Conservation (phyloP, 352 stramenopile genomes). For the Thalassiosira sp. region DNA sequence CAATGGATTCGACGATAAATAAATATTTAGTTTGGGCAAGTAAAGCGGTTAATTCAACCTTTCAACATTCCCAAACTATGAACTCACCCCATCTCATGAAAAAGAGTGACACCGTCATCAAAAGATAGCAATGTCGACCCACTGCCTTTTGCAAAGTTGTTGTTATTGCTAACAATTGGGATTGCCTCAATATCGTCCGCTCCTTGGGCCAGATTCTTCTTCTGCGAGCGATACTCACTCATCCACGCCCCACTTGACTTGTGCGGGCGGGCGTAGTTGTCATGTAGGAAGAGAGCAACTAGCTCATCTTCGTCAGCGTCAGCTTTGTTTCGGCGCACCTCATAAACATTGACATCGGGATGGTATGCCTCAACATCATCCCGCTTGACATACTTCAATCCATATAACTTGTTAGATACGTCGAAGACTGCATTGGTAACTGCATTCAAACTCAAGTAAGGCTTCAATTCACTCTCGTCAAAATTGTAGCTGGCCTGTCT, state of each 20-base stretch:
- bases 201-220: slow-evolving; percentile 59
- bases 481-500: slow-evolving; percentile 77
- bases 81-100: slow-evolving; percentile 74
- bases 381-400: slow-evolving; percentile 69
- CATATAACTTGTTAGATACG: slow-evolving; percentile 80
- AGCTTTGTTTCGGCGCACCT: slow-evolving; percentile 63
- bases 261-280: slow-evolving; percentile 76
- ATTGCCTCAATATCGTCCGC: slow-evolving; percentile 59
- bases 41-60: too few relatives aligned
- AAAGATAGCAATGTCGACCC: slow-evolving; percentile 71
- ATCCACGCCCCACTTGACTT: slow-evolving; percentile 79
- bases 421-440: slow-evolving; percentile 78
- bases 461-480: slow-evolving; percentile 81
- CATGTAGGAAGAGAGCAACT: slow-evolving; percentile 80
- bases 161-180: slow-evolving; percentile 83
- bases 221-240: slow-evolving; percentile 72
- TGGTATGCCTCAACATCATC: slow-evolving; percentile 79
- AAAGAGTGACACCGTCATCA: slow-evolving; percentile 78
- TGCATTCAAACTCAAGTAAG: slow-evolving; percentile 79
- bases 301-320: slow-evolving; percentile 56
- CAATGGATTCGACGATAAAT: neutral
- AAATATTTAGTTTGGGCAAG: too few relatives aligned
- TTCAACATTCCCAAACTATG: too few relatives aligned
- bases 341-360: slow-evolving; percentile 81
- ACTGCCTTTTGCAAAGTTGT: slow-evolving; percentile 80